Base-by-base conservation (phyloP, 441 rosid genomes). In the Arabidopsis lyrata region DNA sequence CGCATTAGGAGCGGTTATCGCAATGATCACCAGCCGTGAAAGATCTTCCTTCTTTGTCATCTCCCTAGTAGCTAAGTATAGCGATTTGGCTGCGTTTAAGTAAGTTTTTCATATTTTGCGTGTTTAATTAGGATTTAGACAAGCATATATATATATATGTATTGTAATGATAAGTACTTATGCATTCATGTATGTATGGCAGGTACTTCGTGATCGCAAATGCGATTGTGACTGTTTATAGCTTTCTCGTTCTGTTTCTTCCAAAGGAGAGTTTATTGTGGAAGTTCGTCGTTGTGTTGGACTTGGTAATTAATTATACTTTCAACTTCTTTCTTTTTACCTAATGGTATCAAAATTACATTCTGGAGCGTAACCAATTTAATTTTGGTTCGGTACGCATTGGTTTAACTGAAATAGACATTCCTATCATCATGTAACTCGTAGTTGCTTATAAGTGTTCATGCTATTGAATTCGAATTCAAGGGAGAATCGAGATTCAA, bases 201-300 rank as follows among this genome's bases (percentile, higher is more conserved):
- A 93, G 95, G 91, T 93, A 88, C 79, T 90, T 93, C 47, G 87
- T 93, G 76, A 86, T 88, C 48, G 91, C 80, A 56, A 83, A 89
- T 63, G 80, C 85, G 1, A 64, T 86, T 22, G 91, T 75, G 27
- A 84, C 80, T 63, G 79, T 84, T 62, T 90, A 88, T 44, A 79
- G 91, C 70, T 82, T 93, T 65, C 63, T 89, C 5, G 89, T 84
- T 73, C 76, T 88, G 47, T 89, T 90, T 76, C 78, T 90, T 74
- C 91, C 92, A 1, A 39, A 84, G 0, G 72, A 78, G 74, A 89
- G 87, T 73, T 34, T 61, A 62, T 82, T 91, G 5, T 85, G 94
- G 90, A 80, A 86, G 72, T 75, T 87, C 16, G 88, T 85, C n/a
- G 80, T 86, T 55, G 88, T 81, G 62, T 50, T 83, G 50, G 97